Evolutionary conservation across 140 eudicot species (phyloP).

Genomic region (Erigeron philadelphicus): DNA sequence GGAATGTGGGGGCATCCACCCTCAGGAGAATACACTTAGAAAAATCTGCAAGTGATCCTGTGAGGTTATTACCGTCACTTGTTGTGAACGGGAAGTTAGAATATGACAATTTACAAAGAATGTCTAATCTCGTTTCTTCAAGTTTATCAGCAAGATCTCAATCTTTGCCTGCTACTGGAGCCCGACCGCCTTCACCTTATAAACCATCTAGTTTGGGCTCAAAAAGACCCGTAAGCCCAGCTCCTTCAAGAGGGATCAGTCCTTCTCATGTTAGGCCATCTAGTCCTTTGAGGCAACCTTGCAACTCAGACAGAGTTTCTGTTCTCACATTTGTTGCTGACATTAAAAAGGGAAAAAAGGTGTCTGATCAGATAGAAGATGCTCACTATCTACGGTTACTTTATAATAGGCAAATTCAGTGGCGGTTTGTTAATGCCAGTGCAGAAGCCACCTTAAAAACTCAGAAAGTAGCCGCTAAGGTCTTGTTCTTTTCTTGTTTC

Average conservation of each 20-base stretch:
- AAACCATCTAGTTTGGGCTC: slow-evolving; percentile 28
- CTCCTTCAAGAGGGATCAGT: slow-evolving; percentile 58
- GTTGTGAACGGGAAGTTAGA: slow-evolving; percentile 20
- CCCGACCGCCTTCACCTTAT: slow-evolving; percentile 47
- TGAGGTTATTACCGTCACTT: slow-evolving; percentile 32
- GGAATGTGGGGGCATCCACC: slow-evolving; percentile 26
- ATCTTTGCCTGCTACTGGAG: slow-evolving; percentile 26
- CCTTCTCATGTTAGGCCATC: slow-evolving; percentile 65
- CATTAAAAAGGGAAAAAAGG: slow-evolving; percentile 73
- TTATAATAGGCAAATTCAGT: slow-evolving; percentile 71
- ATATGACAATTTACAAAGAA: slow-evolving; percentile 34
- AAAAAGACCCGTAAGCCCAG: slow-evolving; percentile 39
- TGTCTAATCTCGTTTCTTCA: slow-evolving; percentile 33
- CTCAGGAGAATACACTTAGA: slow-evolving; percentile 46
- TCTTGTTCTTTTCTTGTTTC: slow-evolving; percentile 22
- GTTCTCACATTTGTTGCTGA: slow-evolving; percentile 85
- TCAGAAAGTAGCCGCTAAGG: slow-evolving; percentile 65
- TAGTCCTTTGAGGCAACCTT: slow-evolving; percentile 77
- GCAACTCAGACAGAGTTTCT: slow-evolving; percentile 47
- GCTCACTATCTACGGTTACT: slow-evolving; percentile 68
- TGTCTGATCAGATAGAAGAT: slow-evolving; percentile 66
- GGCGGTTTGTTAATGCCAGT: slow-evolving; percentile 74
- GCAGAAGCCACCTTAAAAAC: slow-evolving; percentile 37
- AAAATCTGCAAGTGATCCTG: slow-evolving; percentile 62
- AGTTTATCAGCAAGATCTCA: slow-evolving; percentile 34